Base-by-base conservation (phyloP, 2,329 filamentous ascomycete genomes). In the Colletotrichum sp. region DNA sequence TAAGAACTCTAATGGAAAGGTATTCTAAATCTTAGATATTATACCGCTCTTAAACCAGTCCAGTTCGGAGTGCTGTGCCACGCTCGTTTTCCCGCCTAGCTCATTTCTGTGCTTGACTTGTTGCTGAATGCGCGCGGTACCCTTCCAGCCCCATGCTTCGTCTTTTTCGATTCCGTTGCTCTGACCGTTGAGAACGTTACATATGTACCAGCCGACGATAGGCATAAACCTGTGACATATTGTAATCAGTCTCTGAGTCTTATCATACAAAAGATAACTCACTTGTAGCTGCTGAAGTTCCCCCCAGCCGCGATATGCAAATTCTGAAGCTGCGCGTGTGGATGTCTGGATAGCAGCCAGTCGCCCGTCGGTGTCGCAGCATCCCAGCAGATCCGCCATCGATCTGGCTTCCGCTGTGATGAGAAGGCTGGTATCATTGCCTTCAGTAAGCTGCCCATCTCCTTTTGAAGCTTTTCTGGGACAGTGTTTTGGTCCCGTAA, bases 261-360 rank as follows among this genome's bases (percentile, higher is more conserved):
- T 6, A 13, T 24, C 1, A 24, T 2, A 7, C 5, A 3, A 32
- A 12, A 16, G 6, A 15, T 21, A 5, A 24, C 67, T 9, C 32
- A 74, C 72, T 74, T 74, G 60, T 74, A 74, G 34, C 67, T 74
- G 21, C 36, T 65, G 16, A 74, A 74, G 6, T 71, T 74, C 13
- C 72, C 72, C 5, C 72, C 72, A 12, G 60, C 67, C 10, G 60
- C 67, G 8, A 74, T n/a, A 30, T 60, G 26, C 5, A 74, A 28
- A 12, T 74, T 71, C 2, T 58, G 9, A 9, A 74, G 32, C 4
- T 66, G 28, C 8, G 48, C 48, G 26, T 71, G 21, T 12, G 67
- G 67, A 30, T 74, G 72, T 13, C 18, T 48, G 16, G 48, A 74
- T 4, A 74, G n/a, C 9, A 71, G 67, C 72, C 72, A 74, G 21